A percentile compares a stretch with the other conserved stretches of the same genome.
phyloP scores from a whole-genome alignment of 441 rosid genomes.

The Gossypium davidsonii region DNA sequence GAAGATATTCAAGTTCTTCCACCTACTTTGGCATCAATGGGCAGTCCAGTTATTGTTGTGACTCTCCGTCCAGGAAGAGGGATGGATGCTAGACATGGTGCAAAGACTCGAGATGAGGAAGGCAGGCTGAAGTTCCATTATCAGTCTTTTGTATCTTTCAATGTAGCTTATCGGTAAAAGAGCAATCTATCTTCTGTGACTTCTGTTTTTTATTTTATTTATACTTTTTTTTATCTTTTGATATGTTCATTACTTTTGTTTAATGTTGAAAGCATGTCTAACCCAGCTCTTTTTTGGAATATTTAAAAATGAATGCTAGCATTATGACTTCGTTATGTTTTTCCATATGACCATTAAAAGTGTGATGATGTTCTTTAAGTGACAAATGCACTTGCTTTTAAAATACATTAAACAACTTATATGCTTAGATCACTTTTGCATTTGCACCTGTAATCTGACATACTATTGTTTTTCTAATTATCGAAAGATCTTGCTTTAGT shows the following conservation, averaged over 20 bases:
- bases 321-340: neutral
- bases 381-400: neutral
- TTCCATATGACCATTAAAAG: neutral
- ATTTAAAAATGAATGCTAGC: neutral
- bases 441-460: neutral
- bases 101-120: constrained; percentile 74
- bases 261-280: neutral
- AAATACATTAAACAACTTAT: neutral
- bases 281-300: neutral
- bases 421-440: neutral
- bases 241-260: neutral
- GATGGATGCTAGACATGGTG: constrained; percentile 84
- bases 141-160: constrained; percentile 91
- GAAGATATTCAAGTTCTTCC: constrained; percentile 75
- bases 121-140: constrained; percentile 90
- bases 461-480: neutral
- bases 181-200: neutral
- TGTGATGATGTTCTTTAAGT: neutral
- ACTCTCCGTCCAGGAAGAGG: constrained; percentile 80
- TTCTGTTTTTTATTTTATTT: neutral
- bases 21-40: constrained; percentile 87
- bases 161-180: constrained; percentile 74
- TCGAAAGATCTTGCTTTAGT: neutral
- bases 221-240: neutral
- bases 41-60: constrained; percentile 75